Evolutionary conservation across 2,329 filamentous ascomycete species (phyloP), one percentile per base, ranked within the genome.

Genomic region (Fusarium austroafricanum): DNA sequence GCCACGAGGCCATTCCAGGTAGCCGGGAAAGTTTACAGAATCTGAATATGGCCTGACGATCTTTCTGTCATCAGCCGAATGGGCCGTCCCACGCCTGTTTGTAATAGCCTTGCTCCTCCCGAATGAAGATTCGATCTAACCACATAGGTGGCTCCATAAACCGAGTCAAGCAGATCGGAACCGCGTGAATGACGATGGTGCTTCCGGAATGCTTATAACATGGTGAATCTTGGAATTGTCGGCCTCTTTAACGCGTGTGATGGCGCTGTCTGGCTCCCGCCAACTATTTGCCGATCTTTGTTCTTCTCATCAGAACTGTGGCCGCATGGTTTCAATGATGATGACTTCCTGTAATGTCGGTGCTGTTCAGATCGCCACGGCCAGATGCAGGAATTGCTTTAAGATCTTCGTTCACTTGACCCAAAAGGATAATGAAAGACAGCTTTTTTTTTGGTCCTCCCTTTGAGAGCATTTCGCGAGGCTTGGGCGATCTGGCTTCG

Each of bases 1-100:
- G 52, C 64, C 65, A 65, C 51, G 63, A 70, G 54, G 43, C 49
- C 67, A 61, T 65, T 65, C 67, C 67, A 44, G 63, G 51, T 65
- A 59, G 45, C 45, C 46, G 63, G 67, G 47, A 68, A 68, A 46
- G 49, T 35, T 59, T 63, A 40, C 42, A 29, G 31, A 45, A 45
- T 35, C 29, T 67, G 33, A 58, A 26, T 43, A 49, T 40, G 61
- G 43, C 49, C 66, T 70, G 40, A 51, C 49, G 56, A 69, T 67
- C 61, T 40, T 61, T 14, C 44, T 45, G 40, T 35, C 40, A 39
- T 52, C 10, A 33, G 28, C 49, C 42, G 37, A 26, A 55, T 56
- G 61, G 66, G 40, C 58, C 33, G 31, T 67, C 61, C 62, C 56
- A 57, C 47, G 55, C 47, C 44, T 46, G 33, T 35, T 28, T 20